Evolutionary conservation across 2,329 filamentous ascomycete species (phyloP), one percentile per base, ranked within the genome.

Genomic region (Aspergillus oerlinghausenensis): DNA sequence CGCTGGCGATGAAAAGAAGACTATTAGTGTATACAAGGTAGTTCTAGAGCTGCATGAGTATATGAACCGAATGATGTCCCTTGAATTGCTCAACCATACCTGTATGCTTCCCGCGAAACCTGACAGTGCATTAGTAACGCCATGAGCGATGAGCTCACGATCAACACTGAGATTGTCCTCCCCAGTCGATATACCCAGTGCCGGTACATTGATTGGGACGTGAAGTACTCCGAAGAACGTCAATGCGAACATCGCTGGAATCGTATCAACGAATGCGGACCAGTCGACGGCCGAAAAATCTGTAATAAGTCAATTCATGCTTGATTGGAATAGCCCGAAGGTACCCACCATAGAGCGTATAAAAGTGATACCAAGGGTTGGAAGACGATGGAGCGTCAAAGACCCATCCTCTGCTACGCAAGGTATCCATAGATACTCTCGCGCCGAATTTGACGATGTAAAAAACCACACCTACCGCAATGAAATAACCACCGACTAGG

Each of bases 1-100:
- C 94, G 49, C 92, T 96, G 26, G 89, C 86, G 70, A 97, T 96
- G 74, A 99, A 97, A 55, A 99, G 86, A n/a, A 96, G 84, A 61
- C 92, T 97, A 71, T 99, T 99, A 57, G 93, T 93, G 68, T 97
- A 99, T 0, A 99, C 94, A 1, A 99, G 83, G 69, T 99, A 99
- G 72, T 99, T 99, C 74, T 95, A 83, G 38, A n/a, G 2, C 14
- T 11, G 25, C 23, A 59, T 75, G 59, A 71, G 73, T 66, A 49
- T 5, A 29, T 10, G 21, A 2, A 21, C 8, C 3, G 23, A 5
- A 8, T 10, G 25, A 32, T 14, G 14, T 9, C 11, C 32, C 5
- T 17, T n/a, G 14, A 17, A 38, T 38, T 17, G 32, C 32, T 7
- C 5, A 38, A 8, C 32, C 49, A 51, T 70, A 82, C 80, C 74